A percentile compares a stretch with the other conserved stretches of the same genome.
phyloP scores from a whole-genome alignment of 2,329 filamentous ascomycete genomes.

The Diaporthe eres region DNA sequence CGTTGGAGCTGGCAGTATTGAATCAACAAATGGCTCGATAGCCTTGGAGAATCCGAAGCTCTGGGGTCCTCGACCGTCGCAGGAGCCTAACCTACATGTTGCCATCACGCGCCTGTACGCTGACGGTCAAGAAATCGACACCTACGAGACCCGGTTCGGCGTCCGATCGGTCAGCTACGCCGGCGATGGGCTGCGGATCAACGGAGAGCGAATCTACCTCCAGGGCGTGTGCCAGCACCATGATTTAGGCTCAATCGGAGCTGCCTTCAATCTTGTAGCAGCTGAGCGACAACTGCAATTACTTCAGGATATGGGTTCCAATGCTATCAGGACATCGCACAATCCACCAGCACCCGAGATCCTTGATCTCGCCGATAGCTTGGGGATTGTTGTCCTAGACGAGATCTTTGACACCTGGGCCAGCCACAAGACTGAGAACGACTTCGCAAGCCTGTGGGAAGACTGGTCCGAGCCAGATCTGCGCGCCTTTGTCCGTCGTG shows the following conservation, averaged over 20 bases:
- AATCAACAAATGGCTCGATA: slow-evolving; percentile 10
- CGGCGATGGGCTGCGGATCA: slow-evolving; percentile 59
- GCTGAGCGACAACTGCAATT: slow-evolving; percentile 63
- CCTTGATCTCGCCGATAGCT: slow-evolving; percentile 62
- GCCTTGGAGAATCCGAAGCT: slow-evolving; percentile 52
- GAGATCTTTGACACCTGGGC: slow-evolving; percentile 68
- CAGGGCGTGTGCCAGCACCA: slow-evolving; percentile 66
- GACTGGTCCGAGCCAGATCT: slow-evolving; percentile 69
- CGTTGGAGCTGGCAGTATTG: slow-evolving; percentile 1
- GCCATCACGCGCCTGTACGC: slow-evolving; percentile 58
- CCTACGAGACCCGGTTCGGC: slow-evolving; percentile 65
- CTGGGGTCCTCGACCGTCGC: slow-evolving; percentile 15
- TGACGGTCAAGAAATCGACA: slow-evolving; percentile 52
- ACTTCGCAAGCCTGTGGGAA: slow-evolving; percentile 65
- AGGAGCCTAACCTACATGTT: slow-evolving; percentile 58
- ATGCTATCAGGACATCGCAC: slow-evolving; percentile 65
- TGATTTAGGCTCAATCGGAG: slow-evolving; percentile 63
- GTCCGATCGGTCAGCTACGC: slow-evolving; percentile 60
- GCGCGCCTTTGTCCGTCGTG: slow-evolving; percentile 64
- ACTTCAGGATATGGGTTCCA: slow-evolving; percentile 65
- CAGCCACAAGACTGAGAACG: slow-evolving; percentile 58
- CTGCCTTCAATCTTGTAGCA: slow-evolving; percentile 64
- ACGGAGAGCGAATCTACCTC: slow-evolving; percentile 59
- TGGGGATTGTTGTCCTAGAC: slow-evolving; percentile 66
- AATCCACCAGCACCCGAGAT: slow-evolving; percentile 67